Evolutionary conservation across 2,329 filamentous ascomycete genomes (phyloP), one percentile per base, ranked within the genome.

Genomic region (Chrysoporthe cubensis): DNA sequence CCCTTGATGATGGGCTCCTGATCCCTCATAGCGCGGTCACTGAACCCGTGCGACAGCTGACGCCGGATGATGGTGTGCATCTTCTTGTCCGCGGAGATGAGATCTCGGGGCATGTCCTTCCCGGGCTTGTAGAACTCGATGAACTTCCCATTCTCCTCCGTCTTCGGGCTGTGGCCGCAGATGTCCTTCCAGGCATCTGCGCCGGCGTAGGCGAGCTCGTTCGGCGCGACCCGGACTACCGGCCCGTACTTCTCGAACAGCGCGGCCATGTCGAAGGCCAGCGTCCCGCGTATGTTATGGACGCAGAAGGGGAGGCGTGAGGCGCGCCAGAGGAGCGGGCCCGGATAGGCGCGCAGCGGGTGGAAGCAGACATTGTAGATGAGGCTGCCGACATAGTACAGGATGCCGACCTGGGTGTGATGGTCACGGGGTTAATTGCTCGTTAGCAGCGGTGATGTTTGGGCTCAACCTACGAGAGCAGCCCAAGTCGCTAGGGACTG

Each of bases 261-360:
- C 16, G 67, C 54, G 63, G 67, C 64, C 13, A 71, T 64, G 37
- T 66, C 43, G 63, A 70, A 69, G 67, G 82, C 78, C 91, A 96
- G 95, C 76, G 95, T 95, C 34, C 93, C 94, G 2, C 92, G 91
- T 61, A 96, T 87, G 72, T 97, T 96, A 18, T 92, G 92, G 43
- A 96, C 84, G 37, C 69, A 64, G 44, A 56, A 71, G 3, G 73
- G 72, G 8, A 74, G 46, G 40, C 64, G 37, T 5, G 73, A 73
- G 8, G 73, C 71, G 60, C 72, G 70, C 40, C 72, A 66, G 32
- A 69, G 37, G 5, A 73, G 32, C 3, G 75, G 75, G 21, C 74
- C 75, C 1, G 74, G 74, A 64, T 69, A 72, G 37, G 21, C 26
- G 11, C 69, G 64, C 18, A 76, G 71, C 1, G 75, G 75, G 68